Evolutionary conservation across 306 rosid genomes (phyloP), one percentile per base, ranked within the genome.

Genomic region (Quercus ilex): DNA sequence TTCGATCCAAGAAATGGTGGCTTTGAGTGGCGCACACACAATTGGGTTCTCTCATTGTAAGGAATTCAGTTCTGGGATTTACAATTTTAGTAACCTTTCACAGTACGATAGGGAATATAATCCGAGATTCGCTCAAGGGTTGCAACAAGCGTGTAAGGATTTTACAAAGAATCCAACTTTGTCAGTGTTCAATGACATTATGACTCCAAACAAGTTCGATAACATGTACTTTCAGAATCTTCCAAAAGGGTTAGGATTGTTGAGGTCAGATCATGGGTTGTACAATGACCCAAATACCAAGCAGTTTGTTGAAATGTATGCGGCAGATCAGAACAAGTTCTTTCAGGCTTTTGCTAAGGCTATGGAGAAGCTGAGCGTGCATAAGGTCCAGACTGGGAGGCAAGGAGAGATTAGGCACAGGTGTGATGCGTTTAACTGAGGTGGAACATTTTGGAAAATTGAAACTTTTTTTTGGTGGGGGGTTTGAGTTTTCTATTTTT

Each of bases 191-290:
- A 94, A 92, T 11, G 97, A 94, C 46, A 63, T 94, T 0, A 92
- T 94, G 97, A 91, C 97, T 3, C 98, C 98, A 0, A 92, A 88
- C 85, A 94, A 94, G 69, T 92, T 94, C 77, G 98, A 92, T 31
- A 94, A 94, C 71, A 71, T 82, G 19, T 92, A 92, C 77, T 94
- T 81, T 88, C 94, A 91, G 92, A 94, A 92, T 75, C 85, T 94
- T 2, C 93, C 89, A 0, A 89, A 87, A 59, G 97, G 97, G 0
- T 71, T 92, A 75, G 97, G 97, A 18, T 83, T 94, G 15, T 77
- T 94, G 87, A 91, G 79, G 59, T 92, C 98, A 2, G 94, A 94
- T 79, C 98, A 81, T 64, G 92, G 86, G 0, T 75, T 94, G 86
- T 84, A 69, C 57, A 72, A 58, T 19, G 93, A 94, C 77, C 73